Conservation (phyloP, 2,329 filamentous ascomycete species). For the Amauroascus niger region DNA sequence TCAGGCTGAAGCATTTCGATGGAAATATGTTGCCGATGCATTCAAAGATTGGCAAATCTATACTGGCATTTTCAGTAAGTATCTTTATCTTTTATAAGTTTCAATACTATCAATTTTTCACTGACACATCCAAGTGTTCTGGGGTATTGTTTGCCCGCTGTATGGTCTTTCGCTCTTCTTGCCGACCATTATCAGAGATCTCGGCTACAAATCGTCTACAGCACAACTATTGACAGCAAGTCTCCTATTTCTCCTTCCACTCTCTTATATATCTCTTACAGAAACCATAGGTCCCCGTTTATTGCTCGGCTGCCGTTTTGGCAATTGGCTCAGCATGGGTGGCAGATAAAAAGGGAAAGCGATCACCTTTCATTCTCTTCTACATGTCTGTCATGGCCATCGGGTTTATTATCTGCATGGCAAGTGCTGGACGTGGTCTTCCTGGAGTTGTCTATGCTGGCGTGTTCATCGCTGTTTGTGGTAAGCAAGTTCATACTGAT, state of each 20-base stretch:
- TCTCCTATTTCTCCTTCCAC: not conserved
- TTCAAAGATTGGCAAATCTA: conserved; percentile 38
- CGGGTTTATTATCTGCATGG: conserved; percentile 47
- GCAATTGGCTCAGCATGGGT: conserved; percentile 42
- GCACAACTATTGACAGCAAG: conserved; percentile 34
- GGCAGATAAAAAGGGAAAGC: conserved; percentile 48
- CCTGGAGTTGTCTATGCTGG: conserved; percentile 41
- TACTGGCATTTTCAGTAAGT: conserved; percentile 31
- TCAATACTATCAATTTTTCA: conserved; percentile 9
- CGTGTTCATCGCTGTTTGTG: conserved; percentile 40
- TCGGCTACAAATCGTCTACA: conserved; percentile 33
- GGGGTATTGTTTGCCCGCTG: conserved; percentile 35
- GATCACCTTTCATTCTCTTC: conserved; percentile 47
- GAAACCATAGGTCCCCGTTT: conserved; percentile 28
- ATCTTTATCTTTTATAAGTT: not conserved
- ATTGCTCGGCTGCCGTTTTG: conserved; percentile 32
- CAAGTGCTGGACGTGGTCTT: conserved; percentile 26
- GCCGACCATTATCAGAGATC: conserved; percentile 35
- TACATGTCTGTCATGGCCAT: conserved; percentile 46
- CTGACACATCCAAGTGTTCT: conserved; percentile 28
- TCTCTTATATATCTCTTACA: not conserved
- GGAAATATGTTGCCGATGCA: conserved; percentile 33
- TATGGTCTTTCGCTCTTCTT: conserved; percentile 36
- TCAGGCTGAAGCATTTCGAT: conserved; percentile 28
- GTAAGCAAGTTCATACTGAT: conserved; percentile 20